These are phyloP conservation scores for Fraxinus paxiana DNA, from an alignment of 305 asterid species.

Conservation along the genomic window DNA sequence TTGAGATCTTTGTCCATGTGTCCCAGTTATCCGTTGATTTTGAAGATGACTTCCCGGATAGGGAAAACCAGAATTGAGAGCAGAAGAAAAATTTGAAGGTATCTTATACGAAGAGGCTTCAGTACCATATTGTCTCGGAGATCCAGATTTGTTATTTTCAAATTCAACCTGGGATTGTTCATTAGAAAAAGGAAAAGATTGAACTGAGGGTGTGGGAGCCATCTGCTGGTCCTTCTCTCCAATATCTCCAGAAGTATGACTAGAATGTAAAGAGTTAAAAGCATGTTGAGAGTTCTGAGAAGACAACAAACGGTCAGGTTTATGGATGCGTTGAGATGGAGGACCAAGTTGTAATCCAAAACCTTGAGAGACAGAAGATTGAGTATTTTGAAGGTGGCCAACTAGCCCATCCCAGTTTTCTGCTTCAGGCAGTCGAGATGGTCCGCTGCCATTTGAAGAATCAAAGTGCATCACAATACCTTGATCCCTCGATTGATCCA, in stretches of 20 bases:
- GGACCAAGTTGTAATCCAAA: constrained; percentile 91
- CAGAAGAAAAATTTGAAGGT: constrained; percentile 44
- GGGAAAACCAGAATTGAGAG: constrained; percentile 41
- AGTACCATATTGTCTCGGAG: constrained; percentile 24
- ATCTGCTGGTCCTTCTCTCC: constrained; percentile 39
- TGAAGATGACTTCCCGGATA: constrained; percentile 42
- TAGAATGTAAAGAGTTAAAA: constrained; percentile 26
- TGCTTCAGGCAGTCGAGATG: constrained; percentile 47
- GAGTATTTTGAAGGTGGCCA: constrained; percentile 43
- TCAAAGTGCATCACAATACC: constrained; percentile 32
- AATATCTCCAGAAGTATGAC: constrained; percentile 32
- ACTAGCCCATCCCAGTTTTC: constrained; percentile 51
- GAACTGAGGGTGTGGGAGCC: constrained; percentile 40
- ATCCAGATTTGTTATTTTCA: constrained; percentile 35
- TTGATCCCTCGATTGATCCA: constrained; percentile 57
- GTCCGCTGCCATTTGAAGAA: constrained; percentile 37
- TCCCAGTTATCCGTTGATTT: constrained; percentile 36
- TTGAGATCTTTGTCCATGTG: constrained; percentile 40
- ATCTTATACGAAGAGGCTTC: constrained; percentile 32
- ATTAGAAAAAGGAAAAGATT: constrained; percentile 36
- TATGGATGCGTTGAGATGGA: constrained; percentile 53
- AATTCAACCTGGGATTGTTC: constrained; percentile 40
- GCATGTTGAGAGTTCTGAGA: constrained; percentile 36
- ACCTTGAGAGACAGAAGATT: constrained; percentile 60
- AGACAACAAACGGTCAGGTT: constrained; percentile 36